Evolutionary conservation across 2,329 filamentous ascomycete genomes (phyloP).

Genomic region (Pseudogymnoascus sp.): DNA sequence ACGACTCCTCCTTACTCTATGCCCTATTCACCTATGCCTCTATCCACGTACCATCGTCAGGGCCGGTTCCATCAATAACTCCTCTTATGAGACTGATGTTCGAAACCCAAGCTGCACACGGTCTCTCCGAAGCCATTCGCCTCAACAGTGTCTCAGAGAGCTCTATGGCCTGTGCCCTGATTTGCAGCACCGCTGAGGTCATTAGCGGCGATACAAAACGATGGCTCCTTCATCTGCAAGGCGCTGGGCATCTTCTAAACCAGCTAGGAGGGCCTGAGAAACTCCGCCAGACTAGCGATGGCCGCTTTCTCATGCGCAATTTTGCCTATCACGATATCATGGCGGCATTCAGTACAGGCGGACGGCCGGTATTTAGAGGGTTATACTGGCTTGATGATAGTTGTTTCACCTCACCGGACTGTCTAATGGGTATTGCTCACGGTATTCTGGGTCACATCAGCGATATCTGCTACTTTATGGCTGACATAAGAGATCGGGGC

Average conservation of each 20-base stretch:
- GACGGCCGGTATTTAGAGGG: constrained; percentile 12
- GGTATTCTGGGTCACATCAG: constrained; percentile 14
- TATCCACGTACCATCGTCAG: constrained; percentile 13
- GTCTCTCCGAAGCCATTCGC: constrained; percentile 15
- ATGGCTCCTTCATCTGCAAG: constrained; percentile 17
- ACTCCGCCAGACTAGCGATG: constrained; percentile 13
- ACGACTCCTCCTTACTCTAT: constrained; percentile 16
- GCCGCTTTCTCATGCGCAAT: constrained; percentile 15
- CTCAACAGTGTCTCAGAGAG: constrained; percentile 16
- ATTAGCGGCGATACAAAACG: constrained; percentile 15
- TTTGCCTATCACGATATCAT: constrained; percentile 19
- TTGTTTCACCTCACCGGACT: constrained; percentile 11
- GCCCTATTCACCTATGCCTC: constrained; percentile 18
- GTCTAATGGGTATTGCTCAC: constrained; percentile 16
- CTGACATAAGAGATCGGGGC: constrained; percentile 12
- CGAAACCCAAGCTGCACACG: constrained; percentile 15
- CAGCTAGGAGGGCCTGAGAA: constrained; percentile 12
- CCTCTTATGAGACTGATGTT: constrained; percentile 12
- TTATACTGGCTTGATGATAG: constrained; percentile 13
- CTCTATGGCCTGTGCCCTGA: constrained; percentile 15
- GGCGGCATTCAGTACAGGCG: constrained; percentile 16
- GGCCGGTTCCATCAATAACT: constrained; percentile 4
- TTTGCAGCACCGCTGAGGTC: constrained; percentile 16
- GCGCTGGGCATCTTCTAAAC: constrained; percentile 16
- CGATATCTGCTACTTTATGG: constrained; percentile 16